Percentiles rank a stretch among this genome's conserved stretches.
Conservation (phyloP, 495 filamentous ascomycete species). For the Aspergillus steynii region DNA sequence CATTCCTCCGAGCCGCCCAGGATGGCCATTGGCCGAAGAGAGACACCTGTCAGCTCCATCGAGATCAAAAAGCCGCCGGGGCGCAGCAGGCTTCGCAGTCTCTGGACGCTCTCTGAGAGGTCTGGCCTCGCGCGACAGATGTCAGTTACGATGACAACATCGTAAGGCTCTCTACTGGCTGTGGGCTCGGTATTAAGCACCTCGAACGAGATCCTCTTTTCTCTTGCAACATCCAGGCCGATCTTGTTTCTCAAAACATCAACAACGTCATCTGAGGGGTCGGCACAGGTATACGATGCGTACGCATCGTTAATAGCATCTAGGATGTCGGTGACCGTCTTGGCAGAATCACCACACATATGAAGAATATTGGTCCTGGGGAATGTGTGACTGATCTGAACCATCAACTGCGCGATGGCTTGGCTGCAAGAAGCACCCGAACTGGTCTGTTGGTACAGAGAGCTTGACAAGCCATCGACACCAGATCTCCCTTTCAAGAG, state of each 20-base stretch:
- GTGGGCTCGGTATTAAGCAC: not conserved
- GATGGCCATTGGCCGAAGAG: not conserved
- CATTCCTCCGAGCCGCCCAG: not conserved
- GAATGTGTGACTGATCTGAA: not conserved
- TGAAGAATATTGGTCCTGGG: not conserved
- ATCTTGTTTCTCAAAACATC: not conserved
- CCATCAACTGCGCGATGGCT: not conserved
- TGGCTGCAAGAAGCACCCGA: not conserved
- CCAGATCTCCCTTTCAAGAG: not conserved
- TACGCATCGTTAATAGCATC: not conserved
- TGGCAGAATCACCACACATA: not conserved
- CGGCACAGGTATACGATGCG: not conserved
- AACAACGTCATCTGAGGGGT: not conserved
- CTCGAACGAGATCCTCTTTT: not conserved
- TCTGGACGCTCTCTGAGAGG: not conserved
- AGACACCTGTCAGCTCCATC: not conserved
- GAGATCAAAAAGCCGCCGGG: not conserved
- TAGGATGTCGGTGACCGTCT: not conserved
- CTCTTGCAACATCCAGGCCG: not conserved
- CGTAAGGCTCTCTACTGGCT: not conserved
- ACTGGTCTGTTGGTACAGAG: not conserved
- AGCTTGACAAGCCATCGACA: not conserved
- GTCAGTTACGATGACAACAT: conserved; percentile 1
- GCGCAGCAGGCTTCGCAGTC: not conserved
- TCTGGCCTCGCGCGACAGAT: not conserved